These are phyloP conservation scores for Gaeumannomyces sp. DNA, from an alignment of 2,329 filamentous ascomycete genomes.

Conservation along the genomic window DNA sequence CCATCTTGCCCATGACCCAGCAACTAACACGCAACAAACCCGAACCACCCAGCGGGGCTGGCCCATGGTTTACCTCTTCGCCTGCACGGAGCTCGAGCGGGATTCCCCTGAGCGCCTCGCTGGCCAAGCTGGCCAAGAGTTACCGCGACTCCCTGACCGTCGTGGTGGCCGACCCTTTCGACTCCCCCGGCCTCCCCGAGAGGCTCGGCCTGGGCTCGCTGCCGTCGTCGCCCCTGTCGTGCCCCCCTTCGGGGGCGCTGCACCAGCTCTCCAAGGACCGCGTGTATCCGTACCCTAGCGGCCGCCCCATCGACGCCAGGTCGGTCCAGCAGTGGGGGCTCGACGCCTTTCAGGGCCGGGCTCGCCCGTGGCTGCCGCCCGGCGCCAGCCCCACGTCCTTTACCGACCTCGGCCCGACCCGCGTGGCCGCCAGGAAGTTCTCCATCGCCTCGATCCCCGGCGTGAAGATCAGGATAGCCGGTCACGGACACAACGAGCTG, in stretches of 20 bases:
- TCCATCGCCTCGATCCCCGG: slow-evolving; percentile 11
- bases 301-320: slow-evolving; percentile 20
- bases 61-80: slow-evolving; percentile 33
- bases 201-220: slow-evolving; percentile 21
- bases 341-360: slow-evolving; percentile 30
- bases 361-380: slow-evolving; percentile 28
- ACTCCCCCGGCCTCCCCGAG: slow-evolving; percentile 28
- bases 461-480: slow-evolving; percentile 19
- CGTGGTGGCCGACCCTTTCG: slow-evolving; percentile 28
- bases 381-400: slow-evolving; percentile 20
- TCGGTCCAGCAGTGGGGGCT: slow-evolving; percentile 29
- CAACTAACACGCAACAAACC: too few relatives aligned
- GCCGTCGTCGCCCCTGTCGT: neutral
- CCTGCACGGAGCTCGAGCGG: slow-evolving; percentile 22
- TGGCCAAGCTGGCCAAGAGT: slow-evolving; percentile 25
- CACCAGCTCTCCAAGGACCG: slow-evolving; percentile 29
- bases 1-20: too few relatives aligned
- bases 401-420: slow-evolving; percentile 19
- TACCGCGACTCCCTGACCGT: slow-evolving; percentile 30
- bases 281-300: slow-evolving; percentile 29
- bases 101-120: slow-evolving; percentile 21
- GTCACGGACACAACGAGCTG: slow-evolving; percentile 15
- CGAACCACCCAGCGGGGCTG: slow-evolving; percentile 23
- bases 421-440: slow-evolving; percentile 13
- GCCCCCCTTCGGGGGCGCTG: slow-evolving; percentile 23